phyloP scores from a whole-genome alignment of 495 filamentous ascomycete species.

The Aspergillus coremiiformis region DNA sequence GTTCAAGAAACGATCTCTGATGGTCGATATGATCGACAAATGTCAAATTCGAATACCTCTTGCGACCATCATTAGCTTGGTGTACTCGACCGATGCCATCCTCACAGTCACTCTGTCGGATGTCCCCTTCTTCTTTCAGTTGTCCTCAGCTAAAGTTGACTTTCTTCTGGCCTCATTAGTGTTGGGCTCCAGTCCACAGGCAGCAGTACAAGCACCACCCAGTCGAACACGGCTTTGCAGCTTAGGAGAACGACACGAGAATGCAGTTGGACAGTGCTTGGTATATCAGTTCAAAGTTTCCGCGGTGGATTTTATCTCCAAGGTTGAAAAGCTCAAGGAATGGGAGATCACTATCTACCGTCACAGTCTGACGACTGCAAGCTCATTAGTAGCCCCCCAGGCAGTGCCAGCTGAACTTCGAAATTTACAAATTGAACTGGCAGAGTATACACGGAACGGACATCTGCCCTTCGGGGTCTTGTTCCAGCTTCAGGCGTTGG shows the following conservation, averaged over 20 bases:
- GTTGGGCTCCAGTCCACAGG: not conserved
- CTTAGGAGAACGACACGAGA: conserved; percentile 7
- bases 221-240: conserved; percentile 5
- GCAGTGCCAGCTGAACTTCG: not conserved
- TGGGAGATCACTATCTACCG: conserved; percentile 2
- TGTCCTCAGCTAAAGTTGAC: not conserved
- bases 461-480: conserved; percentile 29
- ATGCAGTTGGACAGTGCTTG: conserved; percentile 21
- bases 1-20: conserved; percentile 32
- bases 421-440: conserved; percentile 1
- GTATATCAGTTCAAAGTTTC: conserved; percentile 19
- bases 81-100: conserved; percentile 3
- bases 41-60: conserved; percentile 14
- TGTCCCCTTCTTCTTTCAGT: conserved; percentile 14
- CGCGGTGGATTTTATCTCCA: not conserved
- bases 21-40: conserved; percentile 4
- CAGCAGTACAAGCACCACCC: not conserved
- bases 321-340: conserved; percentile 9
- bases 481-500: conserved; percentile 33
- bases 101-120: conserved; percentile 9
- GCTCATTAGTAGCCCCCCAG: not conserved
- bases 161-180: not conserved
- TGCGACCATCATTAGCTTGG: conserved; percentile 10
- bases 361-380: not conserved
- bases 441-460: conserved; percentile 4